Conservation (phyloP, 257 asterid species). For the Jacaranda mimosifolia region DNA sequence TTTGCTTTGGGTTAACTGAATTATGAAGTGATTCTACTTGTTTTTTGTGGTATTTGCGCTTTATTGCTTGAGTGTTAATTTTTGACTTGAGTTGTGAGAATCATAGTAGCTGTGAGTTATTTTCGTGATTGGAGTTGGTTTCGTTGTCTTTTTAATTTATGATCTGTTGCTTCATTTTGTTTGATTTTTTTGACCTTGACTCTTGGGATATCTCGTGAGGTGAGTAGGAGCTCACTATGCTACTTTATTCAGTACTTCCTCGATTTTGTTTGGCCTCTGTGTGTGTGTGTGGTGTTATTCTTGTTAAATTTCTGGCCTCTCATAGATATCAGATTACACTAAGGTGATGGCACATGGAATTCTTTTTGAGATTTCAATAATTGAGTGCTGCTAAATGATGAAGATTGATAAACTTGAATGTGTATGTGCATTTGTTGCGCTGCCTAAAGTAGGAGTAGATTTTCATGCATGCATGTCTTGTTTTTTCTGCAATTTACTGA, state of each 20-base stretch:
- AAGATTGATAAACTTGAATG: not conserved
- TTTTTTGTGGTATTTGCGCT: not conserved
- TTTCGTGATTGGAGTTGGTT: not conserved
- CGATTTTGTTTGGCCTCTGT: not conserved
- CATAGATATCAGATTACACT: not conserved
- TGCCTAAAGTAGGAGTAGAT: not conserved
- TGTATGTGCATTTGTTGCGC: not conserved
- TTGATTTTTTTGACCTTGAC: not conserved
- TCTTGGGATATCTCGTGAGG: not conserved
- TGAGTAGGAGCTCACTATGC: not conserved
- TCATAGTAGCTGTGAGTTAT: not conserved
- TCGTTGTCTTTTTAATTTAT: not conserved
- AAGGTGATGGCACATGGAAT: not conserved
- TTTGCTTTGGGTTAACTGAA: slow-evolving; percentile 26
- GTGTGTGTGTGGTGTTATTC: not conserved
- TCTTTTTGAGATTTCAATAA: not conserved
- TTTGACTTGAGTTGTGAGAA: not conserved
- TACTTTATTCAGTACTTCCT: slow-evolving; percentile 3
- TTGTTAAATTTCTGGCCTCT: not conserved
- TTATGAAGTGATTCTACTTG: not conserved
- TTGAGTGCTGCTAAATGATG: not conserved
- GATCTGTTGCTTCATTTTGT: slow-evolving; percentile 13
- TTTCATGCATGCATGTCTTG: not conserved
- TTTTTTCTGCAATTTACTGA: not conserved
- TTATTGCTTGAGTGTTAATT: not conserved